These are phyloP conservation scores for Cyberlindnera bimundalis DNA, from an alignment of 805 yeast species.

Conservation along the genomic window DNA sequence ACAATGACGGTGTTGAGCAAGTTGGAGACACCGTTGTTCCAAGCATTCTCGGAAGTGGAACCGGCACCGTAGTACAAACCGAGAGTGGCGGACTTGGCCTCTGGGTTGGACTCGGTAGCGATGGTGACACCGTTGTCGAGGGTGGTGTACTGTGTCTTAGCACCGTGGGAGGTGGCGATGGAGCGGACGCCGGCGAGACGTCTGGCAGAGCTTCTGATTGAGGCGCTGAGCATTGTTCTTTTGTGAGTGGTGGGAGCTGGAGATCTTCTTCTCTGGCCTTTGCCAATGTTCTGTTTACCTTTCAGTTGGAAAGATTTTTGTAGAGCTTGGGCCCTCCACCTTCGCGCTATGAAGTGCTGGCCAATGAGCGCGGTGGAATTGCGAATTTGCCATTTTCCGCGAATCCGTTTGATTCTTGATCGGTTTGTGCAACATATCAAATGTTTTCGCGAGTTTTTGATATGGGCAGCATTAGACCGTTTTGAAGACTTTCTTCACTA, in stretches of 20 bases:
- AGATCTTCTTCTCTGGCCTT: neutral
- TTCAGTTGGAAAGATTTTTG: conserved; percentile 4
- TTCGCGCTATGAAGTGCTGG: conserved; percentile 4
- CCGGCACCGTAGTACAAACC: conserved; percentile 78
- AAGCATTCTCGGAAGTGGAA: conserved; percentile 73
- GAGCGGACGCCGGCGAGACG: conserved; percentile 39
- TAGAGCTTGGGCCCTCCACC: neutral
- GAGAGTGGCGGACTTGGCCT: conserved; percentile 52
- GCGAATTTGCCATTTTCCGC: conserved; percentile 12
- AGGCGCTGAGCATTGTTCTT: conserved; percentile 26
- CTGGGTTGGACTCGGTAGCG: conserved; percentile 62
- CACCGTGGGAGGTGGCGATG: conserved; percentile 52
- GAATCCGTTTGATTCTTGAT: neutral
- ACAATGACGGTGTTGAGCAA: conserved; percentile 52
- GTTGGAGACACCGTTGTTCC: conserved; percentile 78
- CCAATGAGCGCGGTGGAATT: conserved; percentile 19
- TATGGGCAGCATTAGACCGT: no score
- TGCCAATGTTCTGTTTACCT: conserved; percentile 1
- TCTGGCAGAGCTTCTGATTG: conserved; percentile 22
- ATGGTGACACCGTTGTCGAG: conserved; percentile 71
- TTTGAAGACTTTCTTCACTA: no score
- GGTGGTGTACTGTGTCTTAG: conserved; percentile 67
- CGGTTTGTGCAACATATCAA: neutral
- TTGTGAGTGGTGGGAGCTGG: conserved; percentile 1
- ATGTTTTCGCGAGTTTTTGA: neutral